phyloP scores from a whole-genome alignment of 2,329 filamentous ascomycete species.

The Phyllosticta citribraziliensis region DNA sequence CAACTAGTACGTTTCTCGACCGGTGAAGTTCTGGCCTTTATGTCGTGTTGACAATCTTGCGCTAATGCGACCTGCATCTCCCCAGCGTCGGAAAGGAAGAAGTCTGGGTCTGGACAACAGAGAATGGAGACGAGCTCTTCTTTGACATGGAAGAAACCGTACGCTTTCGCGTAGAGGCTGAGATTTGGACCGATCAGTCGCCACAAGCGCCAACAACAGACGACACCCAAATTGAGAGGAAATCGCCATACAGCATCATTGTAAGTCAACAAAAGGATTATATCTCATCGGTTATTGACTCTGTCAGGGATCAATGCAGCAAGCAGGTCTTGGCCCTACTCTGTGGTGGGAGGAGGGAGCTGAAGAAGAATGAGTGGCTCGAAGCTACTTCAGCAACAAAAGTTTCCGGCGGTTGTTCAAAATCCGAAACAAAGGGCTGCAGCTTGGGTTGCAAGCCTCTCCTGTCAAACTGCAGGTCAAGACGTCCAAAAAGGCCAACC shows the following conservation, averaged over 20 bases:
- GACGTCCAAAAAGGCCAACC: neutral
- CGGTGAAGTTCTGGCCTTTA: neutral
- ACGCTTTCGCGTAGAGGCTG: constrained; percentile 72
- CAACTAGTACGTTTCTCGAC: constrained; percentile 52
- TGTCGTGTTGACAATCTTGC: constrained; percentile 12
- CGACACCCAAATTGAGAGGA: constrained; percentile 51
- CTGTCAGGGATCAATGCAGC: constrained; percentile 36
- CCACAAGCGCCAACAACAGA: constrained; percentile 66
- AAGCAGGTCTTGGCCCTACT: constrained; percentile 37
- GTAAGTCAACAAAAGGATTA: constrained; percentile 18
- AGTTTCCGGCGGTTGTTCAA: neutral
- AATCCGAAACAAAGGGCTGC: neutral
- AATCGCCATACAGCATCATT: constrained; percentile 60
- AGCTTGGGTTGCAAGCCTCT: neutral
- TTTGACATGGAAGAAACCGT: constrained; percentile 88
- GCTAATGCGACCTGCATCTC: neutral
- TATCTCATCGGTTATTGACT: neutral
- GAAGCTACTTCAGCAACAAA: neutral
- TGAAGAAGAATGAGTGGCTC: constrained; percentile 3
- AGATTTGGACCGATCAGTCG: constrained; percentile 85
- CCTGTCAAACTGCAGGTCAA: neutral
- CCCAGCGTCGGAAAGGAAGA: constrained; percentile 61
- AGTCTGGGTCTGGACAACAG: constrained; percentile 75
- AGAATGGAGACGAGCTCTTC: constrained; percentile 62
- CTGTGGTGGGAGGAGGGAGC: constrained; percentile 34